A percentile compares a stretch with the other conserved stretches of the same genome.
phyloP scores from a whole-genome alignment of 2,329 filamentous ascomycete genomes.

The Emergomyces orientalis region DNA sequence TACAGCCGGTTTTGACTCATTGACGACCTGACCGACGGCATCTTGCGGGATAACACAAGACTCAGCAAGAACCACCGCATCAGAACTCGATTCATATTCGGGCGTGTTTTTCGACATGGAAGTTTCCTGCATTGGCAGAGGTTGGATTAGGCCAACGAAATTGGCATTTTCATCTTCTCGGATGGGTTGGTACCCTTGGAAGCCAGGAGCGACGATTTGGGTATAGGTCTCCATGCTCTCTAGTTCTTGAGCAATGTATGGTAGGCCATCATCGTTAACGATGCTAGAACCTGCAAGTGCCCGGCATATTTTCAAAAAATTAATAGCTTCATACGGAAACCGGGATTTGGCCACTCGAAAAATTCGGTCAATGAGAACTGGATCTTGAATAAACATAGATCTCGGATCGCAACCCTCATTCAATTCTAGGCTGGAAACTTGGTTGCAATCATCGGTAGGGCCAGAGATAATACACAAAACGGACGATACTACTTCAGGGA shows the following conservation, averaged over 20 bases:
- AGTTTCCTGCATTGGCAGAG: conserved; percentile 44
- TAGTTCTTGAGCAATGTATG: conserved; percentile 53
- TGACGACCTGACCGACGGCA: conserved; percentile 54
- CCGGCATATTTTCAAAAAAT: conserved; percentile 64
- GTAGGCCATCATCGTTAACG: conserved; percentile 40
- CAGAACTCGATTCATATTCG: conserved; percentile 16
- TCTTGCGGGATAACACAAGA: conserved; percentile 31
- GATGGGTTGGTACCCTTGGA: conserved; percentile 65
- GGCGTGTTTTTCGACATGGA: conserved; percentile 12
- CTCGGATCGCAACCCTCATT: conserved; percentile 30
- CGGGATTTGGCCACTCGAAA: conserved; percentile 63
- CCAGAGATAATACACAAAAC: conserved; percentile 56
- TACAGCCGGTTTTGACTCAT: conserved; percentile 65
- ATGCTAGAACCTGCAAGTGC: conserved; percentile 47
- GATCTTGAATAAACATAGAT: conserved; percentile 49
- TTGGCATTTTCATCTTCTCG: conserved; percentile 82
- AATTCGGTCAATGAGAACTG: conserved; percentile 47
- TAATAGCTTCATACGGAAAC: conserved; percentile 76
- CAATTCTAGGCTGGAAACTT: conserved; percentile 15
- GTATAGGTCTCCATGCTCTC: conserved; percentile 65
- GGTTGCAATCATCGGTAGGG: conserved; percentile 17
- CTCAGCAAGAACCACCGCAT: conserved; percentile 28
- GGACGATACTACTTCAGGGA: conserved; percentile 58
- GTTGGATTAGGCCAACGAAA: conserved; percentile 54
- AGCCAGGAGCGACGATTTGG: conserved; percentile 61